phyloP scores from a whole-genome alignment of 345 rosid genomes.

The Hypericum perforatum region DNA sequence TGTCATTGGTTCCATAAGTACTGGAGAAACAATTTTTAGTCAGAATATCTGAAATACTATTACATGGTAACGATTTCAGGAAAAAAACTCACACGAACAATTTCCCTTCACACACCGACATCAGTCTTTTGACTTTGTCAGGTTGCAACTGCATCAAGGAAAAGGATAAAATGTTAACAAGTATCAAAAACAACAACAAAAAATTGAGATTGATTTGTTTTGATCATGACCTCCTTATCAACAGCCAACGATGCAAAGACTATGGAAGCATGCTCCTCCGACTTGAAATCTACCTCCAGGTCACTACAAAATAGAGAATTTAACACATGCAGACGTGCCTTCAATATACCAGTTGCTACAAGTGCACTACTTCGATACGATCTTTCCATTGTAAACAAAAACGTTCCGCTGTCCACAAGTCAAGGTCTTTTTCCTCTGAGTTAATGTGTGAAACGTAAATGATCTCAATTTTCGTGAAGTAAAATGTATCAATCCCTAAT shows the following conservation, averaged over 20 bases:
- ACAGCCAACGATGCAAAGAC: slow-evolving; percentile 55
- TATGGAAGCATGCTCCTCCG: slow-evolving; percentile 72
- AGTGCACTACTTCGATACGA: no score
- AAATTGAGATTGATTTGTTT: not conserved
- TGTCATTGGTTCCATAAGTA: not conserved
- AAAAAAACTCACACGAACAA: slow-evolving; percentile 57
- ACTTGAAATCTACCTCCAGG: slow-evolving; percentile 65
- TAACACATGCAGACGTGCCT: no score
- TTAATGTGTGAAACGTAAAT: no score
- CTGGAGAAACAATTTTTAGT: not conserved
- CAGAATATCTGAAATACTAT: not conserved
- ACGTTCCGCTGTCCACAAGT: no score
- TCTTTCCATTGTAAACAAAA: no score
- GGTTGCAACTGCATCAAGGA: slow-evolving; percentile 74
- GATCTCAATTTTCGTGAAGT: no score
- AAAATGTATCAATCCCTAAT: no score
- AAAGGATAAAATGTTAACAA: slow-evolving; percentile 3
- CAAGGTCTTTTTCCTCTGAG: no score
- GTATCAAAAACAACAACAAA: not conserved
- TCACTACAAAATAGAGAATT: slow-evolving; percentile 36
- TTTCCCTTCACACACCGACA: slow-evolving; percentile 55
- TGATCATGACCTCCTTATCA: slow-evolving; percentile 66
- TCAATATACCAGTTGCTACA: no score
- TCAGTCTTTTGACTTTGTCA: slow-evolving; percentile 70
- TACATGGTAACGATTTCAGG: not conserved